Evolutionary conservation across 2,329 filamentous ascomycete species (phyloP).

Genomic region (Allantophomopsis cytisporea): DNA sequence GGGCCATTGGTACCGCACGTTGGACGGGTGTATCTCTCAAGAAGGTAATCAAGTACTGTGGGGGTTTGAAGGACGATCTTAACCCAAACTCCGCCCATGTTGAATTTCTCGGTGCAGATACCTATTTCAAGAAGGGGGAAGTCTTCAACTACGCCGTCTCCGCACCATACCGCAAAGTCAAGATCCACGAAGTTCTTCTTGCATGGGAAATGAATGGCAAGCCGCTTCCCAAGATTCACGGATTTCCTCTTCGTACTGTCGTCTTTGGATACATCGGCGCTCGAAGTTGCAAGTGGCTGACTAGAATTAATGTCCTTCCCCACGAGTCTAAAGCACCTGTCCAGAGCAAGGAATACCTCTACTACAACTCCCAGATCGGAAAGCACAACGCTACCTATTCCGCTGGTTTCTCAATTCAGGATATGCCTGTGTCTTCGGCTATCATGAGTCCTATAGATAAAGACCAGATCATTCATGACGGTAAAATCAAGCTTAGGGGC

Average conservation of each 20-base stretch:
- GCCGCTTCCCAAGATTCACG: slow-evolving; percentile 49
- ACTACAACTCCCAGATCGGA: slow-evolving; percentile 55
- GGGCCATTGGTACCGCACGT: slow-evolving; percentile 51
- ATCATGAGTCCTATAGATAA: slow-evolving; percentile 47
- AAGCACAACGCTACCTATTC: slow-evolving; percentile 47
- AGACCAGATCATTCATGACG: slow-evolving; percentile 18
- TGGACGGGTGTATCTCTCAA: slow-evolving; percentile 54
- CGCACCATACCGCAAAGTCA: slow-evolving; percentile 56
- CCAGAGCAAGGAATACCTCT: slow-evolving; percentile 51
- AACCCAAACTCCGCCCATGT: slow-evolving; percentile 41
- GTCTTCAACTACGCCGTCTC: slow-evolving; percentile 54
- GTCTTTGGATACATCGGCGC: slow-evolving; percentile 55
- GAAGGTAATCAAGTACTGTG: slow-evolving; percentile 57
- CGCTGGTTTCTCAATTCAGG: slow-evolving; percentile 51
- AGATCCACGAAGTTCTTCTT: slow-evolving; percentile 49
- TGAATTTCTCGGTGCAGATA: slow-evolving; percentile 58
- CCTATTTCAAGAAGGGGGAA: slow-evolving; percentile 56
- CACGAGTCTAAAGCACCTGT: slow-evolving; percentile 41
- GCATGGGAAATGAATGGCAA: slow-evolving; percentile 56
- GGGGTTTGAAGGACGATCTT: slow-evolving; percentile 32
- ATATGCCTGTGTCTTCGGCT: slow-evolving; percentile 54
- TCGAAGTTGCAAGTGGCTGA: slow-evolving; percentile 57
- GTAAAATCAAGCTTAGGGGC: slow-evolving; percentile 30
- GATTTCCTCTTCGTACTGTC: slow-evolving; percentile 47
- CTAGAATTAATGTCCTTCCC: slow-evolving; percentile 44